phyloP scores from a whole-genome alignment of 2,329 filamentous ascomycete genomes.

The Sporothrix phasma region DNA sequence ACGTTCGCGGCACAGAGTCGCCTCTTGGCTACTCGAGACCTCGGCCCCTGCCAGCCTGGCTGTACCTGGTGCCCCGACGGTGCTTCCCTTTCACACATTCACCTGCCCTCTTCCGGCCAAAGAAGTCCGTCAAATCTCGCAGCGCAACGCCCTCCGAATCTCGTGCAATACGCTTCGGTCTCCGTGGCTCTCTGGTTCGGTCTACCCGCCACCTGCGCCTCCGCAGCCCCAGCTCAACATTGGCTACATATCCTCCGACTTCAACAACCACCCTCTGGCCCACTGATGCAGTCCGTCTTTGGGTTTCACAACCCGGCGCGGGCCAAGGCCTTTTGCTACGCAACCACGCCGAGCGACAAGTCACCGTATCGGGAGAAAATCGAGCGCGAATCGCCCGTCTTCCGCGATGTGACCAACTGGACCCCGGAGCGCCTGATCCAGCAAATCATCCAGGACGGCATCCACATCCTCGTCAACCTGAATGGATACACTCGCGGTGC shows the following conservation, averaged over 20 bases:
- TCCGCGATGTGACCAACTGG: constrained; percentile 82
- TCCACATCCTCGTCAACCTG: constrained; percentile 94
- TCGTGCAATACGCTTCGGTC: constrained; percentile 80
- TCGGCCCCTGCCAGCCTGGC: constrained; percentile 62
- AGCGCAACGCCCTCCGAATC: constrained; percentile 86
- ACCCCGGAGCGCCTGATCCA: constrained; percentile 71
- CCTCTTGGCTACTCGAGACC: constrained; percentile 58
- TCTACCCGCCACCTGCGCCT: constrained; percentile 77
- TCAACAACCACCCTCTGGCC: constrained; percentile 94
- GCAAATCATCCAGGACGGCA: constrained; percentile 77
- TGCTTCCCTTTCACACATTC: constrained; percentile 95
- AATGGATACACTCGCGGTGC: constrained; percentile 96
- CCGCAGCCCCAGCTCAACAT: constrained; percentile 78
- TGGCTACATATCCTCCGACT: constrained; percentile 95
- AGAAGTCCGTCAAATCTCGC: constrained; percentile 87
- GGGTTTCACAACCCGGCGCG: constrained; percentile 68
- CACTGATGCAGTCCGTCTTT: constrained; percentile 99
- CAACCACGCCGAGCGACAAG: constrained; percentile 82
- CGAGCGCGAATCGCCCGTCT: constrained; percentile 82
- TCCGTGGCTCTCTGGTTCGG: constrained; percentile 71
- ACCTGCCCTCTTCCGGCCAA: constrained; percentile 87
- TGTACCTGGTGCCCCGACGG: constrained; percentile 81
- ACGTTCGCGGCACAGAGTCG: constrained; percentile 51
- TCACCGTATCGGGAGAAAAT: constrained; percentile 88
- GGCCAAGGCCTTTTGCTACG: constrained; percentile 86